Evolutionary conservation across 805 yeast species (phyloP).

Genomic region (baker's yeast (Saccharomyces cerevisiae)): DNA sequence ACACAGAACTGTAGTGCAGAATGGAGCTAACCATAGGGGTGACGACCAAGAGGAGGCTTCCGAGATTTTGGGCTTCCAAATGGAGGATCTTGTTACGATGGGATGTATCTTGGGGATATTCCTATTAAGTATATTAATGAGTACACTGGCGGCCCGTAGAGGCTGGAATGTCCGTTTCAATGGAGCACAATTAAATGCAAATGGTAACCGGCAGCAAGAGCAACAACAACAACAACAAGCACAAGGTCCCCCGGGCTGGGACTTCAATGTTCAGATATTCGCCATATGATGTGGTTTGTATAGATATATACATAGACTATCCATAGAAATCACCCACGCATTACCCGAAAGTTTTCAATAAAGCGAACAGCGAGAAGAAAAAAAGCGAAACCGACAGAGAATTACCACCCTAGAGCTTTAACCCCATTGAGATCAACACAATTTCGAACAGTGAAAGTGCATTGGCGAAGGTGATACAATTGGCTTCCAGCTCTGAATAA

Average conservation of each 20-base stretch:
- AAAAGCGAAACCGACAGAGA: not conserved
- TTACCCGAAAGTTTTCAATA: not conserved
- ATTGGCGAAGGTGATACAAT: not conserved
- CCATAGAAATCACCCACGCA: not conserved
- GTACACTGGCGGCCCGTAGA: slow-evolving; percentile 16
- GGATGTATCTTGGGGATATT: slow-evolving; percentile 14
- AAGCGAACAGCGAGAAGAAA: not conserved
- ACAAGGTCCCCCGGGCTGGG: slow-evolving; percentile 6
- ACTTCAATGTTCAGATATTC: slow-evolving; percentile 22
- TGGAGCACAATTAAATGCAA: slow-evolving; percentile 8
- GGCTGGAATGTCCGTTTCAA: slow-evolving; percentile 26
- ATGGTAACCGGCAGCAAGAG: slow-evolving; percentile 1
- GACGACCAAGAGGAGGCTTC: slow-evolving; percentile 1
- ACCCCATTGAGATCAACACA: not conserved
- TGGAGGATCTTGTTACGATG: slow-evolving; percentile 19
- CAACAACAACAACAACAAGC: not conserved
- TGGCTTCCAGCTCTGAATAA: not conserved
- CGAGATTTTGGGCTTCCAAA: slow-evolving; percentile 11
- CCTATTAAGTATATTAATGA: slow-evolving; percentile 11
- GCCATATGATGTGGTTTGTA: slow-evolving; percentile 15
- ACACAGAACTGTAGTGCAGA: not conserved
- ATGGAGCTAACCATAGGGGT: not conserved
- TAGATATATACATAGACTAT: slow-evolving; percentile 1
- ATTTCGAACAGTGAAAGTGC: not conserved
- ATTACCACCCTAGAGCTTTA: not conserved